phyloP scores from a whole-genome alignment of 2,329 filamentous ascomycete species.

The Hymenoscyphus salicellus region DNA sequence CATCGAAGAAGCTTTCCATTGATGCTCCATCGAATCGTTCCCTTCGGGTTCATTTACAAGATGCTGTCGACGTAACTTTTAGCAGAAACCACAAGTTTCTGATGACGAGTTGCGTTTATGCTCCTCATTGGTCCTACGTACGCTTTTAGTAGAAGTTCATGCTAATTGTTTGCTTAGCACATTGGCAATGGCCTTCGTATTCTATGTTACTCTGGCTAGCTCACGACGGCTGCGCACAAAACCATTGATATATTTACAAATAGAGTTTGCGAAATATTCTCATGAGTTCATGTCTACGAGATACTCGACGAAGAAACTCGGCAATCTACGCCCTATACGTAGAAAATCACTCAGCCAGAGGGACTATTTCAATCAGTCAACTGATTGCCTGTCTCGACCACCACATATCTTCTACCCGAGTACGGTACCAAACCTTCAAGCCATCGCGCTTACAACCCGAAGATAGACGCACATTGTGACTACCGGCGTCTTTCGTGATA shows the following conservation, averaged over 20 bases:
- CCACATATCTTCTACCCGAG: neutral
- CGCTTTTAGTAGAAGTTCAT: neutral
- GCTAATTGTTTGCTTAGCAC: neutral
- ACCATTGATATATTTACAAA: too few relatives aligned
- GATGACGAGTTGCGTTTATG: neutral
- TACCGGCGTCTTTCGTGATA: neutral
- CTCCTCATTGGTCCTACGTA: neutral
- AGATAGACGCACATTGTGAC: neutral
- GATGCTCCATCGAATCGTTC: neutral
- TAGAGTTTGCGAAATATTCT: too few relatives aligned
- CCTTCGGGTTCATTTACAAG: neutral
- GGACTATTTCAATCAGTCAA: too few relatives aligned
- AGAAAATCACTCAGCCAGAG: too few relatives aligned
- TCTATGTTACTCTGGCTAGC: too few relatives aligned
- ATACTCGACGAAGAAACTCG: too few relatives aligned
- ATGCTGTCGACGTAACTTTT: neutral
- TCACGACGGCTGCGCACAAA: too few relatives aligned
- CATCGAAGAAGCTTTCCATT: neutral
- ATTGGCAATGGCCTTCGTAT: too few relatives aligned
- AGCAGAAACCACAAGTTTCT: neutral
- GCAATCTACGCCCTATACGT: too few relatives aligned
- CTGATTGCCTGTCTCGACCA: too few relatives aligned
- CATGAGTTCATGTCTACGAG: too few relatives aligned
- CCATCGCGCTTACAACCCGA: constrained; percentile 1
- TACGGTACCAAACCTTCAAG: neutral